Evolutionary conservation across 2,329 filamentous ascomycete species (phyloP).

Genomic region (Pezicula rhizophila): DNA sequence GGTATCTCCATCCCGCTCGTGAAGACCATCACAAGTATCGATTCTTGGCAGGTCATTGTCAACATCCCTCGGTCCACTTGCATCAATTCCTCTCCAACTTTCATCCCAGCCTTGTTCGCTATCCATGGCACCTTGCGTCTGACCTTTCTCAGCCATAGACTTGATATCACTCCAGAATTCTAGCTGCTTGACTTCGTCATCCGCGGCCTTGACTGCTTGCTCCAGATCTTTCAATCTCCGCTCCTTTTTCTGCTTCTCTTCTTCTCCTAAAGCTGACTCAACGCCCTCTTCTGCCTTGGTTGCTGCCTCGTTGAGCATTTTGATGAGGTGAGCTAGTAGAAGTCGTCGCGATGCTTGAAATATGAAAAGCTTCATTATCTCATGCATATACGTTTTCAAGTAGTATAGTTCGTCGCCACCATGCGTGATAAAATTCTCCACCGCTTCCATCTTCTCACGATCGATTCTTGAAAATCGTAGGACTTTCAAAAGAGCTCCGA

Average conservation of each 20-base stretch:
- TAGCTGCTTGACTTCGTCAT: slow-evolving; percentile 71
- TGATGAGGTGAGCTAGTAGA: slow-evolving; percentile 64
- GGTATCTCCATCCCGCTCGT: slow-evolving; percentile 4
- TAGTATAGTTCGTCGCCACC: slow-evolving; percentile 70
- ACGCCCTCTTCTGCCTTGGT: slow-evolving; percentile 37
- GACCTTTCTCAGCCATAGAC: slow-evolving; percentile 50
- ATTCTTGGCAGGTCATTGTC: slow-evolving; percentile 14
- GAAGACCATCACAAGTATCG: slow-evolving; percentile 9
- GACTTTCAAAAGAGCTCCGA: slow-evolving; percentile 56
- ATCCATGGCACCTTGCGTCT: slow-evolving; percentile 26
- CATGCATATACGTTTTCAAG: slow-evolving; percentile 70
- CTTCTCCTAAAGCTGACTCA: slow-evolving; percentile 16
- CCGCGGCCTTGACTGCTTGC: slow-evolving; percentile 68
- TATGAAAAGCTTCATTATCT: slow-evolving; percentile 80
- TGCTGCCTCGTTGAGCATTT: slow-evolving; percentile 51
- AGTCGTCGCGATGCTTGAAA: slow-evolving; percentile 83
- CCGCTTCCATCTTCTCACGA: slow-evolving; percentile 80
- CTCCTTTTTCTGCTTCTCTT: slow-evolving; percentile 24
- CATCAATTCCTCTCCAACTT: slow-evolving; percentile 24
- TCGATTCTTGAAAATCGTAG: slow-evolving; percentile 73
- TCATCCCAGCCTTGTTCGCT: slow-evolving; percentile 22
- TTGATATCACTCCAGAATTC: slow-evolving; percentile 87
- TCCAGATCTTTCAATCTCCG: slow-evolving; percentile 61
- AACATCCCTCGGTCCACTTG: slow-evolving; percentile 23
- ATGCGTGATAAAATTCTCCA: slow-evolving; percentile 76